Evolutionary conservation across 2,329 filamentous ascomycete genomes (phyloP), one percentile per base, ranked within the genome.

Genomic region (Fusarium setosum): DNA sequence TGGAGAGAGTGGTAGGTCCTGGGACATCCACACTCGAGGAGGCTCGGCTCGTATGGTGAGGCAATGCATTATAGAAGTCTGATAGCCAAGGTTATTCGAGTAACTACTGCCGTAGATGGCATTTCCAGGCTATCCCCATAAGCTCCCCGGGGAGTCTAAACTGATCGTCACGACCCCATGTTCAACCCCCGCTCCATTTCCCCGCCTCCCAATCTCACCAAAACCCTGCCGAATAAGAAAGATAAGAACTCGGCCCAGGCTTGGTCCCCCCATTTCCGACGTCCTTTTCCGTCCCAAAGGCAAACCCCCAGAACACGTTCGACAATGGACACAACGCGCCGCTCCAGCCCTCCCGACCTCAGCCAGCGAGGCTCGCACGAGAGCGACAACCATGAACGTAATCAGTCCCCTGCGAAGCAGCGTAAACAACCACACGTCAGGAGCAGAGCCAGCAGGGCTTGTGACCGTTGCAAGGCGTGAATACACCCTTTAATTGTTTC

Each of bases 391-490:
- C 26, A 40, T 41, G 32, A 40, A 12, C 12, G 29, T 9, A 17
- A 31, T 18, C 35, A 50, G 20, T 50, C 53, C 18, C 53, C 53
- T 17, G 18, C 37, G 13, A 56, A 56, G 35, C 35, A 48, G 20
- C 42, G 53, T 38, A 56, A 56, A 34, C 49, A 38, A 24, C 53
- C 53, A 10, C 53, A 56, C 31, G 53, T 56, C 18, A 40, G 53
- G 8, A 56, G 53, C 35, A 56, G 53, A 41, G 65, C 62, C 20
- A 68, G 63, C 34, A 56, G 67, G 26, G 71, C 70, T 6, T 73
- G 70, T 26, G 71, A 73, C 56, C 67, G 70, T 7, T 72, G 71
- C 56, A 72, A 72, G 54, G 51, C 63, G 70, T 72, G 17, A 62
- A 44, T 59, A 18, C 21, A 4, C 24, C 37, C 17, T 18, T 31